Evolutionary conservation across 257 asterid species (phyloP), one percentile per base, ranked within the genome.

Genomic region (Haberlea rhodopensis): DNA sequence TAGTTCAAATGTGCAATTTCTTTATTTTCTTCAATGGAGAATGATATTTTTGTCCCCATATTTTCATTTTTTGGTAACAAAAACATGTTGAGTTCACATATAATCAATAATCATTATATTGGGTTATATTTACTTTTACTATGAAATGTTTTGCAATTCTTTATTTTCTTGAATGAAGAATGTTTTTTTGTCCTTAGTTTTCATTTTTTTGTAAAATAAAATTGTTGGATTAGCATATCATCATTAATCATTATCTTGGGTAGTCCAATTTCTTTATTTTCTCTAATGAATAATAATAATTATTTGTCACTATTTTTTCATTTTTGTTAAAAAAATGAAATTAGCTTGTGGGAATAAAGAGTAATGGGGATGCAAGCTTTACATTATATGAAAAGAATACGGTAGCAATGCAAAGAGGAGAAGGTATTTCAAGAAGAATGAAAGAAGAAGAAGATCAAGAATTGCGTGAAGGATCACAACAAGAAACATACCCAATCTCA

Each of bases 331-430:
- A 68, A 20, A 63, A 82, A 40, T 28, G 18, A 63, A 82, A 40
- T 28, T 75, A 89, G 96, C 80, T 82, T 71, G 85, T 73, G 62
- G 92, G 96, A 76, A 82, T 84, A 82, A 86, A 86, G 85, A 84
- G 80, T 60, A 84, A 81, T 57, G 87, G 87, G 59, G 77, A 84
- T 63, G 80, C 87, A 79, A 89, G 80, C 67, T 81, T 83, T 83
- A 72, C 53, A 74, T 73, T 83, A 77, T 81, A 81, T 73, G 78
- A 59, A 8, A 81, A 78, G 68, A 75, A 86, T 73, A 92, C 81
- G 75, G 65, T 48, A 21, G 65, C 22, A 57, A 61, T 76, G 72
- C 73, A 73, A 68, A 84, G 85, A 76, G 95, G 80, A 28, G 91
- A 81, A 79, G 86, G 85, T 31, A 78, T 76, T 53, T 80, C 89